Percentiles rank a stretch among this genome's conserved stretches.
phyloP scores from a whole-genome alignment of 129 eudicot genomes.

The Calendula officinalis region DNA sequence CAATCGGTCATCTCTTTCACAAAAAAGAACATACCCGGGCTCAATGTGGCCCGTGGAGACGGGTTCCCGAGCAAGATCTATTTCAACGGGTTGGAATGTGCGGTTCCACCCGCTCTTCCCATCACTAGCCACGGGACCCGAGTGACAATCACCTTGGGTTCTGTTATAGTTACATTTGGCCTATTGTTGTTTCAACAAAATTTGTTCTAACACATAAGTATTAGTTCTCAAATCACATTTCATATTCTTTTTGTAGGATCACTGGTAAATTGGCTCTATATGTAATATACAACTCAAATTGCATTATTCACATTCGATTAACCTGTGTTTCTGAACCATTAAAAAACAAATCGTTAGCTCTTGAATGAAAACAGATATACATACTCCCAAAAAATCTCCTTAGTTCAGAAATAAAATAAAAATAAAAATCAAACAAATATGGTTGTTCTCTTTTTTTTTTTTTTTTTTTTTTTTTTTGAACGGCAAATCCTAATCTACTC shows the following conservation, averaged over 20 bases:
- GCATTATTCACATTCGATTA: conserved; percentile 10
- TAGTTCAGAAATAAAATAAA: no score
- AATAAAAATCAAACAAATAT: no score
- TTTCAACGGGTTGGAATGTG: conserved; percentile 63
- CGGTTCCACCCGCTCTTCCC: conserved; percentile 52
- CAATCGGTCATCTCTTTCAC: conserved; percentile 62
- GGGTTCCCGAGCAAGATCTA: conserved; percentile 64
- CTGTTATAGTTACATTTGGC: conserved; percentile 22
- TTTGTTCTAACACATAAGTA: conserved; percentile 13
- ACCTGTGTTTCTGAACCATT: conserved; percentile 20
- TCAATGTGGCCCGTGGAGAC: conserved; percentile 49
- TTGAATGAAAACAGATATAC: background rate
- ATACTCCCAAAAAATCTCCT: no score
- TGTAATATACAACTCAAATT: conserved; percentile 13
- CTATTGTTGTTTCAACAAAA: conserved; percentile 24
- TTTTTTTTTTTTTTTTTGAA: no score
- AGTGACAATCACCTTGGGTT: conserved; percentile 10
- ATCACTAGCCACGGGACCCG: conserved; percentile 30
- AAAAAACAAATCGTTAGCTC: background rate
- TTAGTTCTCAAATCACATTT: conserved; percentile 7
- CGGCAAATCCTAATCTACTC: no score
- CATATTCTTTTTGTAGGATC: conserved; percentile 14
- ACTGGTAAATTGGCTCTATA: conserved; percentile 1
- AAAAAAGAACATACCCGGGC: conserved; percentile 43
- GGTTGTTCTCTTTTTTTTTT: no score